A percentile compares a stretch with the other conserved stretches of the same genome.
phyloP scores from a whole-genome alignment of 345 rosid genomes.

The Nephelium lappaceum region DNA sequence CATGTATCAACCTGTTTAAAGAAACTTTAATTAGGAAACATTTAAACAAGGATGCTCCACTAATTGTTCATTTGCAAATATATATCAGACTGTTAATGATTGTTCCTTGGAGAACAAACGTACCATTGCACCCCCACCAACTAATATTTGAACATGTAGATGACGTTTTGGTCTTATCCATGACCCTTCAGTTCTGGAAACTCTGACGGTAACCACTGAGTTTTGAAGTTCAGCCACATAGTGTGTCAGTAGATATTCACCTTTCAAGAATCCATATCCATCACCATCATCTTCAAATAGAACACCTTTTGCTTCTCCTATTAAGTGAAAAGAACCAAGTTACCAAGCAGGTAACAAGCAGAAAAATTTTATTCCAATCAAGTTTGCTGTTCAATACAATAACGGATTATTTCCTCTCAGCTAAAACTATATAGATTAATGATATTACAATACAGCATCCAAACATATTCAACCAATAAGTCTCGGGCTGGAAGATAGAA shows the following conservation, averaged over 20 bases:
- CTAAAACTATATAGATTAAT: not conserved
- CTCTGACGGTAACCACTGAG: slow-evolving; percentile 60
- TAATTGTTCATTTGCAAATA: too few species aligned
- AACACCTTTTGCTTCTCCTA: too few species aligned
- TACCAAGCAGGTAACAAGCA: too few species aligned
- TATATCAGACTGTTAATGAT: too few species aligned
- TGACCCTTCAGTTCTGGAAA: slow-evolving; percentile 67
- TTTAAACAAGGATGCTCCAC: too few species aligned
- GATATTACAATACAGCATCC: not conserved
- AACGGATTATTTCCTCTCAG: not conserved
- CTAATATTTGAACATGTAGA: slow-evolving; percentile 62
- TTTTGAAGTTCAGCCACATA: slow-evolving; percentile 64
- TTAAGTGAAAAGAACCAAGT: too few species aligned
- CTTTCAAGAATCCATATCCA: slow-evolving; percentile 74
- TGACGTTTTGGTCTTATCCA: slow-evolving; percentile 87
- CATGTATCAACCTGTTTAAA: too few species aligned
- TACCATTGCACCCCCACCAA: slow-evolving; percentile 89
- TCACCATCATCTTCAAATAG: slow-evolving; percentile 97
- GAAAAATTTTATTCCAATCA: too few species aligned
- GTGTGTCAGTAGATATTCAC: slow-evolving; percentile 63
- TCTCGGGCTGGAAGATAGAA: not conserved
- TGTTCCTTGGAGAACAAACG: slow-evolving; percentile 26
- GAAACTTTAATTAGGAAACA: too few species aligned
- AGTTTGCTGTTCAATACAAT: too few species aligned
- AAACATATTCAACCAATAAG: not conserved